A percentile compares a stretch with the other conserved stretches of the same genome.
Evolutionary conservation across 2,329 filamentous ascomycete genomes (phyloP).

Genomic region (Penicillium crustosum): DNA sequence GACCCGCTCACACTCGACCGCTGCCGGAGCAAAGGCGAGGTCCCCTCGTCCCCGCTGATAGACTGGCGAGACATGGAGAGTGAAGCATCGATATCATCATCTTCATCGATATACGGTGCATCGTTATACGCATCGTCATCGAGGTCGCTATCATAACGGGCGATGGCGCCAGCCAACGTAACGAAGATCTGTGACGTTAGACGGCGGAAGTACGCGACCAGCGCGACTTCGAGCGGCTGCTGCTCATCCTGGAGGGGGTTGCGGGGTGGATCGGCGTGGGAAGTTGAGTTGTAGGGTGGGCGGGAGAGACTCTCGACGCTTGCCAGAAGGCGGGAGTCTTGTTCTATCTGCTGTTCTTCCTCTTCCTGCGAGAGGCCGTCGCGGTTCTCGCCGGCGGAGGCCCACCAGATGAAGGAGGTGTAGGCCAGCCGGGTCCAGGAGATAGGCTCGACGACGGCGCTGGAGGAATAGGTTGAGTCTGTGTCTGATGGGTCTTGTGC

Average conservation of each 20-base stretch:
- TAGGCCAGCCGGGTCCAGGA: slow-evolving; percentile 63
- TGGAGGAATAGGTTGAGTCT: slow-evolving; percentile 45
- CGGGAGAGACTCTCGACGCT: slow-evolving; percentile 37
- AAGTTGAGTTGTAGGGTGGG: slow-evolving; percentile 6
- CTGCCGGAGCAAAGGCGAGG: slow-evolving; percentile 27
- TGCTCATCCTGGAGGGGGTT: slow-evolving; percentile 32
- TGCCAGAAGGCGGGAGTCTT: slow-evolving; percentile 44
- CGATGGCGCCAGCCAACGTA: slow-evolving; percentile 45
- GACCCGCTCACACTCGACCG: slow-evolving; percentile 12
- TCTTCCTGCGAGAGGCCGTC: slow-evolving; percentile 56
- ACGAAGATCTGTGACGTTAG: slow-evolving; percentile 49
- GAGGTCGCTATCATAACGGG: slow-evolving; percentile 37
- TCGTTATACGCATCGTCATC: slow-evolving; percentile 18
- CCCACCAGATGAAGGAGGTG: slow-evolving; percentile 67
- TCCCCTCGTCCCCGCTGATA: slow-evolving; percentile 30
- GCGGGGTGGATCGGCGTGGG: slow-evolving; percentile 17
- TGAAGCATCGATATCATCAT: slow-evolving; percentile 25
- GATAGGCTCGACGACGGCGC: slow-evolving; percentile 54
- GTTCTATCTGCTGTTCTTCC: slow-evolving; percentile 47
- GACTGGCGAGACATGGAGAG: slow-evolving; percentile 27
- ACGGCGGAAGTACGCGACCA: slow-evolving; percentile 53
- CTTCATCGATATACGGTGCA: slow-evolving; percentile 25
- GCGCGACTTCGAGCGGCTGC: slow-evolving; percentile 47
- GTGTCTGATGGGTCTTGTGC: slow-evolving; percentile 36
- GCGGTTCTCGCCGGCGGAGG: slow-evolving; percentile 61